Conservation (phyloP, 345 rosid genomes). For the Turritis glabra region DNA sequence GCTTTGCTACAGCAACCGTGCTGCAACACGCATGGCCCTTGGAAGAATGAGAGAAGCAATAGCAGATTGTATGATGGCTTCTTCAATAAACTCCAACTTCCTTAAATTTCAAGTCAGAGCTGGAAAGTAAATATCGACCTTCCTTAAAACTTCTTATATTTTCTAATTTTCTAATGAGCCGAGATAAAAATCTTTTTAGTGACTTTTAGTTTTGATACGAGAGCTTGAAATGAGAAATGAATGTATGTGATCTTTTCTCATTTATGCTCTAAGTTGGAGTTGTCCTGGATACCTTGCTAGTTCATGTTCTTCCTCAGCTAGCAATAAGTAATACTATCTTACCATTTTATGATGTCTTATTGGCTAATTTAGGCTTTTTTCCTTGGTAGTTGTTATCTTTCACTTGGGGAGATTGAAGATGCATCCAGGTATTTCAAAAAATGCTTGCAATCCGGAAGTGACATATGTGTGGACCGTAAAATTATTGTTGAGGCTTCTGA, state of each 20-base stretch:
- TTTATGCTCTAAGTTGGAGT: slow-evolving; percentile 3
- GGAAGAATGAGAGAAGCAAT: slow-evolving; percentile 94
- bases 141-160: slow-evolving; percentile 27
- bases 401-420: slow-evolving; percentile 89
- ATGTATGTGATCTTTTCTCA: slow-evolving; percentile 4
- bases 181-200: neutral
- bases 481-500: slow-evolving; percentile 88
- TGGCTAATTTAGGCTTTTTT: slow-evolving; percentile 22
- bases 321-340: slow-evolving; percentile 3
- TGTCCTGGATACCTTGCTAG: slow-evolving; percentile 9
- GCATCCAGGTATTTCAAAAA: slow-evolving; percentile 69
- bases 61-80: slow-evolving; percentile 77
- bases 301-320: slow-evolving; percentile 17
- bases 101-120: slow-evolving; percentile 85
- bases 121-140: slow-evolving; percentile 65
- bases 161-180: slow-evolving; percentile 10
- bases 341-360: slow-evolving; percentile 6
- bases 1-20: slow-evolving; percentile 97
- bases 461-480: slow-evolving; percentile 74
- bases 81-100: slow-evolving; percentile 78
- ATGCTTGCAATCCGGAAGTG: slow-evolving; percentile 78
- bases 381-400: slow-evolving; percentile 75
- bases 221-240: slow-evolving; percentile 17
- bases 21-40: slow-evolving; percentile 83
- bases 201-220: slow-evolving; percentile 3